phyloP scores from a whole-genome alignment of 1,284 basidiomycete genomes.

The Polyporus tsugae region DNA sequence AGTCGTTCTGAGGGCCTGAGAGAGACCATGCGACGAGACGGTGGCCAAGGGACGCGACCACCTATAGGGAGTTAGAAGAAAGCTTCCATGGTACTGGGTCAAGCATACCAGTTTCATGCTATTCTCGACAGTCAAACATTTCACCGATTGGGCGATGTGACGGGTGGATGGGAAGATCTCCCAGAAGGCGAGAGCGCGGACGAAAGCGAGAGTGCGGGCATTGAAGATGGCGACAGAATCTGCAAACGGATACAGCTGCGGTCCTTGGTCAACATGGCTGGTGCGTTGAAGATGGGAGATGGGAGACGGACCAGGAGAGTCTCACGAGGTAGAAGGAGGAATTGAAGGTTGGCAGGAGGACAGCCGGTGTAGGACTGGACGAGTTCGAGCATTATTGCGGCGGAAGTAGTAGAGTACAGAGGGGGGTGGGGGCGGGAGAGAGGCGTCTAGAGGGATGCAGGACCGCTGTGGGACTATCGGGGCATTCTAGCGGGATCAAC shows the following conservation, averaged over 20 bases:
- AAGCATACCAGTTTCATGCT: constrained; percentile 77
- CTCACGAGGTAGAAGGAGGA: constrained; percentile 61
- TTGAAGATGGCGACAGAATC: constrained; percentile 75
- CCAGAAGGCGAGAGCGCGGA: constrained; percentile 76
- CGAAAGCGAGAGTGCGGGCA: constrained; percentile 65
- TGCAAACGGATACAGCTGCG: constrained; percentile 74
- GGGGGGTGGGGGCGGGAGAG: neutral
- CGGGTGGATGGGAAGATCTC: constrained; percentile 74
- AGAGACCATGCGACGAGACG: constrained; percentile 79
- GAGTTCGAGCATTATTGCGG: constrained; percentile 62
- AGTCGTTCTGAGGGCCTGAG: constrained; percentile 64
- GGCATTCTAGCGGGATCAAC: constrained; percentile 21
- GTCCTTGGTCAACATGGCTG: constrained; percentile 9
- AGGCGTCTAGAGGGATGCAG: constrained; percentile 14
- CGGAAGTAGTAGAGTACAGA: constrained; percentile 14
- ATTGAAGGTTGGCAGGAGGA: constrained; percentile 62
- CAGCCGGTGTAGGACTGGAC: constrained; percentile 63
- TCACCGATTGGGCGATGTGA: constrained; percentile 56
- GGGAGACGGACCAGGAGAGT: constrained; percentile 62
- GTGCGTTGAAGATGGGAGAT: neutral
- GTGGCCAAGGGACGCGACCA: constrained; percentile 72
- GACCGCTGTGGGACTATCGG: neutral
- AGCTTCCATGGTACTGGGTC: neutral
- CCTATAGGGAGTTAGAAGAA: constrained; percentile 49
- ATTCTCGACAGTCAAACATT: constrained; percentile 72